Evolutionary conservation across 192 early-diverging fungal genomes (phyloP).

Genomic region (Backusella macrospora): DNA sequence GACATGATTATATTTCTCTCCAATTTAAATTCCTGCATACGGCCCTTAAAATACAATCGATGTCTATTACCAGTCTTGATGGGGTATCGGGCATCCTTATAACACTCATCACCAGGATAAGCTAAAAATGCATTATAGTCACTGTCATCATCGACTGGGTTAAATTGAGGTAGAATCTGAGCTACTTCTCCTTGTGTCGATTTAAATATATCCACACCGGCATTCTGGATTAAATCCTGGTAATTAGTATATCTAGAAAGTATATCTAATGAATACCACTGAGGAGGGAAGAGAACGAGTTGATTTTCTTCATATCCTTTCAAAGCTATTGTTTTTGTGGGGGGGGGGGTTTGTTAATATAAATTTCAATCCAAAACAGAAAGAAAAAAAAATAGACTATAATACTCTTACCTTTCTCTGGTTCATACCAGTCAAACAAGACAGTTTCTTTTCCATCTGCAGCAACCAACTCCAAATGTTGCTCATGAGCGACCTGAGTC

Average conservation of each 20-base stretch:
- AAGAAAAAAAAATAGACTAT: conserved; percentile 4
- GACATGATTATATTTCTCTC: conserved; percentile 22
- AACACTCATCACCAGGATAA: conserved; percentile 37
- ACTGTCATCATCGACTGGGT: neutral
- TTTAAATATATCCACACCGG: conserved; percentile 31
- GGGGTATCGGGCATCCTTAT: neutral
- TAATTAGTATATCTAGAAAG: conserved; percentile 8
- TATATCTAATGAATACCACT: conserved; percentile 35
- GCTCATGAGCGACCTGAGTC: conserved; percentile 24
- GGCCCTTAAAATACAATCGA: conserved; percentile 25
- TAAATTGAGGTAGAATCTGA: conserved; percentile 29
- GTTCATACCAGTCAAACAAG: conserved; percentile 67
- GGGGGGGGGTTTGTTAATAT: no score
- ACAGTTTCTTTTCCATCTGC: conserved; percentile 66
- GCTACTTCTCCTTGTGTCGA: conserved; percentile 4
- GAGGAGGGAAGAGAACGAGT: conserved; percentile 38
- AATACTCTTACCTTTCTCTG: conserved; percentile 52
- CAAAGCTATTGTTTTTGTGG: conserved; percentile 24
- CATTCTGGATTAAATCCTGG: conserved; percentile 15
- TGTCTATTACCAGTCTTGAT: conserved; percentile 18
- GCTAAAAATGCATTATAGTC: conserved; percentile 25
- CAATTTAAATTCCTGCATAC: conserved; percentile 22
- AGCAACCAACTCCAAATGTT: conserved; percentile 33
- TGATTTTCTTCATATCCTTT: conserved; percentile 16
- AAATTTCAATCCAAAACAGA: no score